Base-by-base conservation (phyloP, 2,329 filamentous ascomycete species). In the Phyllosticta capitalensis region DNA sequence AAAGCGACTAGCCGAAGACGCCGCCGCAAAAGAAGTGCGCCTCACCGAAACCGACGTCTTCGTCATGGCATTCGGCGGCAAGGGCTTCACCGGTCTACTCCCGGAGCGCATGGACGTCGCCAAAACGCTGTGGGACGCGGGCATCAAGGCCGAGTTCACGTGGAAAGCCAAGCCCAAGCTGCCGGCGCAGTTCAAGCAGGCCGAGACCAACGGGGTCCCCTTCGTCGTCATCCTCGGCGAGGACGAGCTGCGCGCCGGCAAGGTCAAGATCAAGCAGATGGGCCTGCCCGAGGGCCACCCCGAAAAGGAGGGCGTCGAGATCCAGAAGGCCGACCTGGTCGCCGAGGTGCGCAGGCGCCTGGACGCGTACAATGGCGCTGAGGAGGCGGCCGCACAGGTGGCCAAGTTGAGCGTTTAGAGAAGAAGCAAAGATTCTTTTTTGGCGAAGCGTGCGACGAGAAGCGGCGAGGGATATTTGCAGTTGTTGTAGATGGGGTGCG, bases 1-100 rank as follows among this genome's bases (percentile, higher is more conserved):
- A 73, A 86, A 89, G 12, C 81, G 86, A 54, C 81, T 90, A 71
- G 84, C 83, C 63, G 82, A 81, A 60, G 82, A 83, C 61, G 80
- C 82, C 67, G 81, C 77, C 58, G 73, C 75, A n/a, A 74, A 79
- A 20, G 65, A 75, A 28, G 76, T 85, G 56, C 79, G 88, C 63
- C 80, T 81, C 64, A 90, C 86, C 68, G 88, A 94, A 66, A 87
- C 92, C 2, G 92, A 97, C 69, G 91, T 92, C 52, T 96, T 85
- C 74, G 88, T 97, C 68, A 97, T 97, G 91, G 91, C 91, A 0
- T 91, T 96, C 69, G 92, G 90, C 68, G 88, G 89, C 57, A 92
- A 92, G 75, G 88, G 86, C 20, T 92, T 92, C 73, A 87, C 81
- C 17, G 90, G 90, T 52, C 79, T 95, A 64, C 76, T 96, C 58